Conservation (phyloP, 345 rosid species). For the Turnera subulata region DNA sequence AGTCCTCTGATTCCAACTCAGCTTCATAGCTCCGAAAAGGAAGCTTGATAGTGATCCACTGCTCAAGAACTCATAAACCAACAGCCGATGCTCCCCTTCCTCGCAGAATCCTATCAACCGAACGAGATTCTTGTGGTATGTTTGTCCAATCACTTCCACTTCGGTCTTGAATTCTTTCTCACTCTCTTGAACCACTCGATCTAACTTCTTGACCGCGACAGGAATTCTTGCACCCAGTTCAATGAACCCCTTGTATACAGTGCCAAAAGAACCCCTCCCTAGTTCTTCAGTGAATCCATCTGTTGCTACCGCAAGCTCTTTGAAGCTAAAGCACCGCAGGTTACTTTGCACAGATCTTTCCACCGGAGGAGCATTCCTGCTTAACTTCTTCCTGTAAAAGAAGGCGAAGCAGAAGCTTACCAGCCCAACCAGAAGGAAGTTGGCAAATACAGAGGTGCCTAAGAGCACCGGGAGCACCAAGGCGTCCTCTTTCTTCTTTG, state of each 20-base stretch:
- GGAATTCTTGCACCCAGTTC: neutral
- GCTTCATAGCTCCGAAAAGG: neutral
- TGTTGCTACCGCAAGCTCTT: constrained; percentile 19
- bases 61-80: neutral
- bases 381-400: constrained; percentile 8
- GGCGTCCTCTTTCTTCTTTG: neutral
- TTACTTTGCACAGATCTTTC: constrained; percentile 2
- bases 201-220: constrained; percentile 1
- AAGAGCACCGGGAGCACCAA: constrained; percentile 17
- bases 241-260: constrained; percentile 5
- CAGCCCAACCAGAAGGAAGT: constrained; percentile 10
- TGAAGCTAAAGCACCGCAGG: too few relatives aligned
- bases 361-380: neutral
- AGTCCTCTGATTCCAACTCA: neutral
- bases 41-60: neutral
- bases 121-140: constrained; percentile 5
- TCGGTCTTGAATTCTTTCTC: constrained; percentile 4
- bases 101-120: neutral
- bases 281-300: constrained; percentile 30
- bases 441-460: constrained; percentile 25
- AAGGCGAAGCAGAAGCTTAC: constrained; percentile 10
- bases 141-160: constrained; percentile 1
- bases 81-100: neutral
- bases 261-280: constrained; percentile 41
- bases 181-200: neutral